phyloP scores from a whole-genome alignment of 768 basidiomycete genomes.

The Macrocybe gigantea region DNA sequence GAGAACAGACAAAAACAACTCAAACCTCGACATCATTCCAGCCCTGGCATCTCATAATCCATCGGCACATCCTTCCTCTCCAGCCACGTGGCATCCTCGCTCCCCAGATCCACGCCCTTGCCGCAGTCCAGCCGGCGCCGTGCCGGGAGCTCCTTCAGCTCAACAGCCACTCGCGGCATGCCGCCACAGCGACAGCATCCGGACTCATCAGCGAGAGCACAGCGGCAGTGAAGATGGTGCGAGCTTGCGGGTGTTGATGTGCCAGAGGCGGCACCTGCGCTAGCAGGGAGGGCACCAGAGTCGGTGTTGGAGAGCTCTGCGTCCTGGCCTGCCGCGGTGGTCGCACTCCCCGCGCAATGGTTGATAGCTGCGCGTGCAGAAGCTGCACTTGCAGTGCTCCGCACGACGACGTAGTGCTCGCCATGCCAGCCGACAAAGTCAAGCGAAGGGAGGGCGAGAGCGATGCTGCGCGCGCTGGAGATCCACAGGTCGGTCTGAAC shows the following conservation, averaged over 20 bases:
- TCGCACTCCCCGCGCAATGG: background rate
- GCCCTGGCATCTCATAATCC: constrained; percentile 62
- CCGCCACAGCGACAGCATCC: too few species aligned
- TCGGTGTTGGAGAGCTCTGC: background rate
- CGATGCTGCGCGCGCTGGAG: constrained; percentile 44
- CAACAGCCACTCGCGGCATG: constrained; percentile 15
- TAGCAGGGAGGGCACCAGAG: too few species aligned
- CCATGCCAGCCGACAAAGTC: constrained; percentile 74
- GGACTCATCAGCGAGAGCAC: too few species aligned
- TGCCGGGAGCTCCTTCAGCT: constrained; percentile 57
- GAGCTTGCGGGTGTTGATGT: background rate
- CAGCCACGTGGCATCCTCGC: constrained; percentile 58
- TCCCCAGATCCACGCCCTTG: constrained; percentile 59
- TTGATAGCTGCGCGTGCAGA: background rate
- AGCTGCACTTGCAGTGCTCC: constrained; percentile 12
- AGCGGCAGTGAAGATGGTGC: too few species aligned
- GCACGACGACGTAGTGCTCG: constrained; percentile 62
- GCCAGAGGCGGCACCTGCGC: constrained; percentile 1
- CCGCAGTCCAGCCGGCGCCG: constrained; percentile 55
- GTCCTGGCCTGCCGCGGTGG: constrained; percentile 5
- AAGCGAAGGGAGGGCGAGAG: constrained; percentile 40
- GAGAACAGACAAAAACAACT: too few species aligned
- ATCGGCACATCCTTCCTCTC: constrained; percentile 74
- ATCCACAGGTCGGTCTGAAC: constrained; percentile 54
- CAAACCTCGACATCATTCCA: constrained; percentile 18